These are phyloP conservation scores for Striga hermonthica DNA, from an alignment of 305 asterid genomes.

Conservation along the genomic window DNA sequence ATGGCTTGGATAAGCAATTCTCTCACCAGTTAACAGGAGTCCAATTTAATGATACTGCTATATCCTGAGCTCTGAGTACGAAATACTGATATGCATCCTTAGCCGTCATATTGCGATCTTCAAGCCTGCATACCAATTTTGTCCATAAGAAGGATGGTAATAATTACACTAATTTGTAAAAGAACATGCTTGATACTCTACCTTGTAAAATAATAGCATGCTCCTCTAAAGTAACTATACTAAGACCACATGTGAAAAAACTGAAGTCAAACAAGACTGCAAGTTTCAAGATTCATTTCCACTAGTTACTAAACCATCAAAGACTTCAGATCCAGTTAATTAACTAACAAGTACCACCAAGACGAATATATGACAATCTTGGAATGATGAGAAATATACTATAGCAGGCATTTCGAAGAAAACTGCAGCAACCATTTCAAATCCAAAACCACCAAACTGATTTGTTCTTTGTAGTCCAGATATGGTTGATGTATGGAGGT, in stretches of 20 bases:
- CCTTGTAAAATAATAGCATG: not conserved
- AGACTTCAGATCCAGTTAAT: not conserved
- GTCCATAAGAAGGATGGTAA: conserved; percentile 19
- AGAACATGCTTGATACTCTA: not conserved
- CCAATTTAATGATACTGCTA: conserved; percentile 70
- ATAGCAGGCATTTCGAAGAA: not conserved
- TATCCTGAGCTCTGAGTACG: conserved; percentile 90
- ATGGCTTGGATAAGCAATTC: conserved; percentile 14
- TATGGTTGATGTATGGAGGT: no score
- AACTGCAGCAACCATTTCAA: not conserved
- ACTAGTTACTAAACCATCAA: not conserved
- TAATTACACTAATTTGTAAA: not conserved
- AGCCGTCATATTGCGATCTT: conserved; percentile 68
- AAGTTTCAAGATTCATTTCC: conserved; percentile 2
- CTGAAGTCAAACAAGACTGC: not conserved
- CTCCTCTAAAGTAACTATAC: not conserved
- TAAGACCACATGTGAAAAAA: not conserved
- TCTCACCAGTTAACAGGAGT: conserved; percentile 91
- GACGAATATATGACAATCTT: no score
- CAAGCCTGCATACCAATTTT: conserved; percentile 61
- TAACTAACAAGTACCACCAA: no score
- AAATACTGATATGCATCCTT: conserved; percentile 83
- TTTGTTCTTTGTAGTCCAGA: no score
- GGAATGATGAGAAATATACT: not conserved
- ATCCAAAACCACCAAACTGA: not conserved